Conservation (phyloP, 305 asterid genomes). For the Rubia peregrina region DNA sequence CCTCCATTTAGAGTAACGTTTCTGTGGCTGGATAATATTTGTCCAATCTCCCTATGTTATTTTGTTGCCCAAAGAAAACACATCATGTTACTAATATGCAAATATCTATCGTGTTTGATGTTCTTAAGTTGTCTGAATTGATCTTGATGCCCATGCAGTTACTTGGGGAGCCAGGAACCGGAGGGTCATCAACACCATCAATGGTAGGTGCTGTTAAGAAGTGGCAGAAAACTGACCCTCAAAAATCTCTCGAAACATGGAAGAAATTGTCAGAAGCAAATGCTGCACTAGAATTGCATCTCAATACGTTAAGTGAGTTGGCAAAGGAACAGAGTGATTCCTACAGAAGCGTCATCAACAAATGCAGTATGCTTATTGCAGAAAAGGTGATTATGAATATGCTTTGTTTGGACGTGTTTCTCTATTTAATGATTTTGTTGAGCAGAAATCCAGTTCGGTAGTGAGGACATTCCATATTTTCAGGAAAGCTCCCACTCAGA, state of each 20-base stretch:
- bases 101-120: slow-evolving; percentile 12
- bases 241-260: slow-evolving; percentile 68
- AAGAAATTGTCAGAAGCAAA: slow-evolving; percentile 69
- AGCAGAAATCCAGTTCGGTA: neutral
- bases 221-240: slow-evolving; percentile 88
- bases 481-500: neutral
- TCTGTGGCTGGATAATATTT: neutral
- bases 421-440: neutral
- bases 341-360: slow-evolving; percentile 49
- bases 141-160: slow-evolving; percentile 41
- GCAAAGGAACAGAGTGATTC: slow-evolving; percentile 49
- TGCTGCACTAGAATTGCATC: slow-evolving; percentile 65
- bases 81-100: neutral
- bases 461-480: slow-evolving; percentile 1
- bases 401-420: slow-evolving; percentile 11
- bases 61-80: neutral
- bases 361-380: slow-evolving; percentile 54
- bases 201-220: slow-evolving; percentile 98
- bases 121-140: slow-evolving; percentile 23
- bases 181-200: slow-evolving; percentile 97
- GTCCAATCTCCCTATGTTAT: neutral
- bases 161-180: slow-evolving; percentile 95
- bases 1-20: neutral
- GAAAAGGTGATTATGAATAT: slow-evolving; percentile 45
- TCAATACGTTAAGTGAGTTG: slow-evolving; percentile 52